Percentiles rank a stretch among this genome's conserved stretches.
Evolutionary conservation across 2,329 filamentous ascomycete genomes (phyloP).

Genomic region (Paraphaeosphaeria sporulosa): DNA sequence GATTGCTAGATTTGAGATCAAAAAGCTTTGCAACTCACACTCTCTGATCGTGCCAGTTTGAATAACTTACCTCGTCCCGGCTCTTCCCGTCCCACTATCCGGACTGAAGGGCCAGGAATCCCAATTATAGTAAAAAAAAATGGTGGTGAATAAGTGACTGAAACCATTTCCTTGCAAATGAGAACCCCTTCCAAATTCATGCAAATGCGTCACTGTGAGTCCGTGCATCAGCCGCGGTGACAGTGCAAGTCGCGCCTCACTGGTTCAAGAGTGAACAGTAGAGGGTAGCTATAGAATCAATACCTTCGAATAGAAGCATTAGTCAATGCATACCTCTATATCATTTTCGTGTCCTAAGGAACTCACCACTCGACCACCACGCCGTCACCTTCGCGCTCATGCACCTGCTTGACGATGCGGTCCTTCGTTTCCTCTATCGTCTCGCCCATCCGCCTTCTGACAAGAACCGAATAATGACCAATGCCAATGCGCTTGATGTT

Average conservation of each 20-base stretch:
- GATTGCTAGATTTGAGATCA: too few species aligned
- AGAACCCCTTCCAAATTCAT: neutral
- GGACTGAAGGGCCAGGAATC: too few species aligned
- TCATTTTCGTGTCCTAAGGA: neutral
- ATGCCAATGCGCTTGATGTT: constrained; percentile 19
- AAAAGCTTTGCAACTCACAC: too few species aligned
- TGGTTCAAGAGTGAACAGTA: neutral
- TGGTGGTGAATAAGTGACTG: too few species aligned
- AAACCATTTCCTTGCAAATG: too few species aligned
- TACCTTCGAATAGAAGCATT: neutral
- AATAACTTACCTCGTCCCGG: too few species aligned
- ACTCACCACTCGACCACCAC: constrained; percentile 16
- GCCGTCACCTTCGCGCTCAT: constrained; percentile 16
- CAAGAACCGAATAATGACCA: neutral
- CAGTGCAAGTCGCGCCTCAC: neutral
- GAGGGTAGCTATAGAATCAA: neutral
- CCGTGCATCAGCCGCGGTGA: neutral
- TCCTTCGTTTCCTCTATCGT: constrained; percentile 13
- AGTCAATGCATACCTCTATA: neutral
- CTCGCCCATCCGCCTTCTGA: neutral
- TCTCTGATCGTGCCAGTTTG: too few species aligned
- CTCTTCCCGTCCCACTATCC: too few species aligned
- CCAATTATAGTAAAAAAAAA: too few species aligned
- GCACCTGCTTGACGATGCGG: constrained; percentile 12
- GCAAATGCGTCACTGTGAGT: neutral